Evolutionary conservation across 768 basidiomycete species (phyloP).

Genomic region (Pleurotus djamor): DNA sequence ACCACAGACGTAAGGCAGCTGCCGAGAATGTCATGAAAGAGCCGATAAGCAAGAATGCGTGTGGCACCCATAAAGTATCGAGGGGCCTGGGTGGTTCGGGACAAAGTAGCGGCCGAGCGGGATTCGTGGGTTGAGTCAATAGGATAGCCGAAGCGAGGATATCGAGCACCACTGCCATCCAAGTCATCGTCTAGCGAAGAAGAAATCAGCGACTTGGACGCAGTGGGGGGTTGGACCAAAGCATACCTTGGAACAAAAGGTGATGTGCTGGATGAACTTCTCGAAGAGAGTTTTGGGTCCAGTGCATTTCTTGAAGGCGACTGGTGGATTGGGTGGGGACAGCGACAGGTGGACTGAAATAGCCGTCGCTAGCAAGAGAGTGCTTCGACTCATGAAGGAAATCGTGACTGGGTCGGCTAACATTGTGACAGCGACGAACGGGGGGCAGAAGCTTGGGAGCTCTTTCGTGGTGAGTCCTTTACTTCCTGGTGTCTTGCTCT

Average conservation of each 20-base stretch:
- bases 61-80: not conserved
- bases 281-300: constrained; percentile 6
- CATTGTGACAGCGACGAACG: not conserved
- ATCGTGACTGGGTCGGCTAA: not conserved
- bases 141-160: constrained; percentile 4
- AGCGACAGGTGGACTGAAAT: constrained; percentile 7
- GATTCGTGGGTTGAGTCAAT: not conserved
- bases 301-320: not conserved
- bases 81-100: constrained; percentile 2
- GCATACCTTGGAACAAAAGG: constrained; percentile 7
- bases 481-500: not conserved
- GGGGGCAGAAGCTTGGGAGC: not conserved
- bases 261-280: constrained; percentile 4
- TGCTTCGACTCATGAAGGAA: not conserved
- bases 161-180: constrained; percentile 1
- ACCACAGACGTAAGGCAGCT: constrained; percentile 9
- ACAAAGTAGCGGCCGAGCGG: not conserved
- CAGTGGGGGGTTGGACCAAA: not conserved
- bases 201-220: not conserved
- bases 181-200: constrained; percentile 1
- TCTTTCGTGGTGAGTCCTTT: not conserved
- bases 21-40: constrained; percentile 2
- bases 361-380: not conserved
- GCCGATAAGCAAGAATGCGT: not conserved
- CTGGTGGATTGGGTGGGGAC: constrained; percentile 6